Conservation (phyloP, 805 yeast species). For the Candida takata region DNA sequence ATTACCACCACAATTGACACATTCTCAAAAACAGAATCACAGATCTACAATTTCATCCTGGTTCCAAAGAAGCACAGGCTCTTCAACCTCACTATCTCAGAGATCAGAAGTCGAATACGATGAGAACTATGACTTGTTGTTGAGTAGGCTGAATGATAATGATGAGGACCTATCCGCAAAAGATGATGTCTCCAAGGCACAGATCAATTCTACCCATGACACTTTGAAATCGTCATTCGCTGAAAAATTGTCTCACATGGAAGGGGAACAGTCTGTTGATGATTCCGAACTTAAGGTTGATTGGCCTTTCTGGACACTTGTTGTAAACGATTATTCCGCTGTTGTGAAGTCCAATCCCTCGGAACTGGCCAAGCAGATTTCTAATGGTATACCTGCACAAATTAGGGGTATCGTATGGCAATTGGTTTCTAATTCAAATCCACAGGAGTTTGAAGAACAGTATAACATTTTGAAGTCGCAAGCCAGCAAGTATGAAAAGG, state of each 20-base stretch:
- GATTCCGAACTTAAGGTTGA: slow-evolving; percentile 37
- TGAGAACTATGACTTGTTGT: slow-evolving; percentile 51
- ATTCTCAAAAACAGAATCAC: slow-evolving; percentile 20
- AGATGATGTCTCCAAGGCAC: slow-evolving; percentile 45
- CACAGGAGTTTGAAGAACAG: slow-evolving; percentile 32
- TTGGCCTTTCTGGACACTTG: slow-evolving; percentile 85
- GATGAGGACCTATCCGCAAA: slow-evolving; percentile 42
- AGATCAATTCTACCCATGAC: slow-evolving; percentile 40
- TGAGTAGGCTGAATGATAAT: slow-evolving; percentile 52
- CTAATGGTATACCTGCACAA: slow-evolving; percentile 76
- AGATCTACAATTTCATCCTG: slow-evolving; percentile 20
- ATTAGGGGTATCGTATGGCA: slow-evolving; percentile 93
- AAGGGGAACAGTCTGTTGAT: slow-evolving; percentile 9
- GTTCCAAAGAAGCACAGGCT: slow-evolving; percentile 13
- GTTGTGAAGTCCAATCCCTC: slow-evolving; percentile 59
- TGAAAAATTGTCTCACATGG: slow-evolving; percentile 17
- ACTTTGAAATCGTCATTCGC: slow-evolving; percentile 29
- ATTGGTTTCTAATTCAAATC: slow-evolving; percentile 70
- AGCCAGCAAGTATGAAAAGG: slow-evolving; percentile 60
- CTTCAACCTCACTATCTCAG: slow-evolving; percentile 13
- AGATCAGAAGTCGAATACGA: slow-evolving; percentile 20
- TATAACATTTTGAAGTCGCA: slow-evolving; percentile 39
- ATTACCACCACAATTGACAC: slow-evolving; percentile 20
- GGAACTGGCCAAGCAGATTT: slow-evolving; percentile 52
- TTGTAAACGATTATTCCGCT: slow-evolving; percentile 67